Evolutionary conservation across 2,329 filamentous ascomycete genomes (phyloP), one percentile per base, ranked within the genome.

Genomic region (Zasmidium citrigriseum): DNA sequence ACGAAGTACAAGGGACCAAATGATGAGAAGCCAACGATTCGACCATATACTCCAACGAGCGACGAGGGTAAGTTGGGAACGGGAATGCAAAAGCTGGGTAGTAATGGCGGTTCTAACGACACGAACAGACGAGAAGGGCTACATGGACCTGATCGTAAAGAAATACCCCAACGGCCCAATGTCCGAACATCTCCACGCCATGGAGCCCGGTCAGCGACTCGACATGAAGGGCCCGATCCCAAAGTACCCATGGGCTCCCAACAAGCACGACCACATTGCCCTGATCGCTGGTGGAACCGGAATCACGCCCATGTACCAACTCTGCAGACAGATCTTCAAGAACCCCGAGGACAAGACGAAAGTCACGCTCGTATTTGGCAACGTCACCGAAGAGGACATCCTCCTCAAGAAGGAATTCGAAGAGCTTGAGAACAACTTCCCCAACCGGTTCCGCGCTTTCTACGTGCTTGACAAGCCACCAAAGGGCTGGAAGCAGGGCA

Each of bases 241-340:
- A 70, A 99, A 99, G 79, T 98, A 97, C 78, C 78, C 86, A 27
- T 98, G 93, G 93, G 73, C 85, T 54, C 72, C 88, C 67, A 98
- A 98, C 85, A 97, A 96, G 85, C 93, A 97, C 81, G 64, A 90
- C 61, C 92, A 98, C 81, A 86, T 96, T 69, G 88, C 86, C 41
- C 82, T 93, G 65, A 85, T 99, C 63, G 91, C 93, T n/a, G 95
- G 95, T 69, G 95, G 95, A 65, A 97, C 95, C 7, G 95, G 95
- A 61, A 96, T 99, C 76, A 95, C 95, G 11, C 95, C 95, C 67
- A 97, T 98, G 93, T 98, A 90, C 83, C 95, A 99, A 82, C 87
- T 99, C 47, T 82, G 86, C 65, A 91, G 91, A 63, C 84, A 88
- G 72, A 96, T 99, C 79, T 96, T 98, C 87, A 91, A 89, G 78